Evolutionary conservation across 148 eudicot genomes (phyloP), one percentile per base, ranked within the genome.

Genomic region (Drosera capensis): DNA sequence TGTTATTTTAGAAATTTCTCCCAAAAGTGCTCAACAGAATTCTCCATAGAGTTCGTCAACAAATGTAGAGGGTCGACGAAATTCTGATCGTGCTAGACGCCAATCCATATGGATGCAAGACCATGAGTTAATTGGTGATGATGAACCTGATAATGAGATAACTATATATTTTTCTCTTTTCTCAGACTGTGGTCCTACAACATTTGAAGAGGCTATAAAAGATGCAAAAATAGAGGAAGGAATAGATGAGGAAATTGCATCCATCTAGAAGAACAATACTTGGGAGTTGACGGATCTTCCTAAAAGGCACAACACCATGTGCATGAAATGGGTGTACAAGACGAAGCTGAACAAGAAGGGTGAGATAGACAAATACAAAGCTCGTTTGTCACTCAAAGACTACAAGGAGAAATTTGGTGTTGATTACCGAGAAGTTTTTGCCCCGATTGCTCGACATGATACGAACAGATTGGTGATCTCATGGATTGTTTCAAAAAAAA

Each of bases 121-220:
- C n/a, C n/a, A n/a, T n/a, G n/a, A n/a, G n/a, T n/a, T n/a, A n/a
- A n/a, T n/a, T n/a, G n/a, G n/a, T n/a, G n/a, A n/a, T n/a, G n/a
- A n/a, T n/a, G n/a, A n/a, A n/a, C n/a, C n/a, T n/a, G n/a, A n/a
- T n/a, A n/a, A n/a, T n/a, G n/a, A n/a, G n/a, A n/a, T n/a, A n/a
- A 28, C 31, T 12, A 49, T 34, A 0, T 45, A 62, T 15, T 62
- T 62, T 55, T 51, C 55, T 14, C 16, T 62, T 14, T 54, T 62
- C 30, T 41, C 25, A 40, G 21, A 51, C 35, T 38, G 56, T 31
- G 48, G 51, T 34, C 68, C 63, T 25, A 42, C 37, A 9, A 51
- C 9, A 1, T 64, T 40, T 37, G 54, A 49, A 40, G 40, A 23
- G 12, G 60, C 41, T 24, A 25, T 40, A 14, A 55, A 63, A 49